Evolutionary conservation across 352 stramenopile species (phyloP), one percentile per base, ranked within the genome.

Genomic region (Phytophthora ohioensis): DNA sequence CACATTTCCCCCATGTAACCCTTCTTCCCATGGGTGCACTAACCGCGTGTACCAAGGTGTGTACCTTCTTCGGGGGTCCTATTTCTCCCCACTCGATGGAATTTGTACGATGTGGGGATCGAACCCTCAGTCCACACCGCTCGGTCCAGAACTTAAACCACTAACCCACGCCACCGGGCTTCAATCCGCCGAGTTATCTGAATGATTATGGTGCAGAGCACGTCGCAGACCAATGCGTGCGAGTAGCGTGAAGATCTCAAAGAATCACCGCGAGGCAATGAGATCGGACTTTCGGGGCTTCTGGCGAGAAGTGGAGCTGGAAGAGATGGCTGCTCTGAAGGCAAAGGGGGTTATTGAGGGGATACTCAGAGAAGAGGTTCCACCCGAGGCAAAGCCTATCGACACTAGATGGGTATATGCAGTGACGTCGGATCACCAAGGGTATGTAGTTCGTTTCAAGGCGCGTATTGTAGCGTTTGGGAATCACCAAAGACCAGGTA

Each of bases 91-190:
- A 31, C 15, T 48, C 42, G 10, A n/a, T 12, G n/a, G n/a, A 48
- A 31, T 31, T 48, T 48, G 42, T 48, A 48, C 42, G n/a, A 15
- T 48, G 15, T 48, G 42, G 42, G 42, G 4, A 48, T 48, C 42
- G 42, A 48, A 48, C 42, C 15, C n/a, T 9, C 42, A 48, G 42
- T 48, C 42, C 42, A 48, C 15, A 31, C 42, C 42, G 42, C n/a
- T 48, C 15, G 42, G 42, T 48, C 42, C 42, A 31, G 42, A 48
- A 8, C 3, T 48, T 48, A 48, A 11, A 48, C 2, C 42, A 48
- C 42, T 48, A 30, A 48, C 39, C 42, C 42, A 48, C 42, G 15
- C 42, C 42, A 48, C 42, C 39, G 35, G 35, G 35, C 17, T 21
- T 21, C 17, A 21, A 21, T 21, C 17, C 17, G 17, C 36, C 36